phyloP scores from a whole-genome alignment of 164 flowering plant genomes.

The Warburgia ugandensis region DNA sequence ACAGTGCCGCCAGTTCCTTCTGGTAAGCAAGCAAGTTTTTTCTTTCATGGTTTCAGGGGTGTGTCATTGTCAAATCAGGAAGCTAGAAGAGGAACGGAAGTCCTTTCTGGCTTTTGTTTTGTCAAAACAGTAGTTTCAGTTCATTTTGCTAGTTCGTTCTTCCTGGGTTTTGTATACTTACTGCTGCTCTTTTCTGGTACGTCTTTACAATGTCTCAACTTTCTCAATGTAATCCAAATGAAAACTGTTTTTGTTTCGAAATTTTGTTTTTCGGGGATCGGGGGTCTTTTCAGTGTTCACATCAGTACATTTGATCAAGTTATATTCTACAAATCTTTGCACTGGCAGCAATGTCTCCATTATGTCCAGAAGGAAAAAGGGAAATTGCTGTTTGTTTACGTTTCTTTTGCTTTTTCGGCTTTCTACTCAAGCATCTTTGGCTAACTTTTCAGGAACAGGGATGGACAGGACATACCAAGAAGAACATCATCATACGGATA shows the following conservation, averaged over 20 bases:
- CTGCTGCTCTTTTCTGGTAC: background rate
- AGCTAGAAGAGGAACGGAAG: background rate
- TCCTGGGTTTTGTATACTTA: background rate
- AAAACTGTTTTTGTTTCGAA: background rate
- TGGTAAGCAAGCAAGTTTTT: conserved; percentile 2
- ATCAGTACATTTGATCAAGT: background rate
- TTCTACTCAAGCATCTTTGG: background rate
- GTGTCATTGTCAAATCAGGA: background rate
- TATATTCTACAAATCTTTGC: no score
- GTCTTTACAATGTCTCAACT: background rate
- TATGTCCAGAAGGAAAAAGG: no score
- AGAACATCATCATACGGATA: conserved; percentile 14
- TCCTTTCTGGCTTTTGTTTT: conserved; percentile 1
- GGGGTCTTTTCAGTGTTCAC: background rate
- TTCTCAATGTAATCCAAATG: background rate
- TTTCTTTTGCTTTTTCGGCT: no score
- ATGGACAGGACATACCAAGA: background rate
- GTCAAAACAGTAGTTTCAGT: conserved; percentile 1
- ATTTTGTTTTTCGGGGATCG: background rate
- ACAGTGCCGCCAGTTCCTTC: conserved; percentile 1
- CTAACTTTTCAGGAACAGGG: conserved; percentile 8
- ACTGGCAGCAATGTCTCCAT: no score
- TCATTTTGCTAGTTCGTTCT: background rate
- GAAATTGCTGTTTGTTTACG: no score
- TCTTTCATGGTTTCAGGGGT: background rate